Evolutionary conservation across 495 filamentous ascomycete species (phyloP), one percentile per base, ranked within the genome.

Genomic region (Bacidia rubella): DNA sequence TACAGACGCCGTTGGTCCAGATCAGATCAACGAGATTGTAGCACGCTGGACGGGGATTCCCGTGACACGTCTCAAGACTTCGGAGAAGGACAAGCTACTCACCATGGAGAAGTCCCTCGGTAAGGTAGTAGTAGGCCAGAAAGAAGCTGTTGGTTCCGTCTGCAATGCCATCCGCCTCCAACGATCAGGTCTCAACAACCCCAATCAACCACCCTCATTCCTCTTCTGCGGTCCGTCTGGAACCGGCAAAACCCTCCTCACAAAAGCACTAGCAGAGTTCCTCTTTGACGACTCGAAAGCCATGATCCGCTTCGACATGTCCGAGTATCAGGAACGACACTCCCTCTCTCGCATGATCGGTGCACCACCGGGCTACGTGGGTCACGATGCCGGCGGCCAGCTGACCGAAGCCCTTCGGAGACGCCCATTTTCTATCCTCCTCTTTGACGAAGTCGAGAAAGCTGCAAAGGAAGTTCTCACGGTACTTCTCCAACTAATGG

Each of bases 301-400:
- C 17, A 98, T 98, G 92, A 94, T 98, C 62, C 86, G 92, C 15
- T 90, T 98, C 72, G 92, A 98, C 68, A 98, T 98, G 92, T 97
- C 92, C 7, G 92, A 98, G 65, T 98, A 98, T 68, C 93, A 97
- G 68, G 92, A 98, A 68, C 85, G 90, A 10, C 92, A 98, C 68
- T 87, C 90, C 1, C 80, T 98, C 22, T 93, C 86, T 61, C 83
- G 92, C 54, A 95, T 98, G 85, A 98, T 98, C 59, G 92, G 92
- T 62, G 90, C 92, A 9, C 92, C 92, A 12, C 92, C 92, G 7
- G 92, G 92, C 58, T 98, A 98, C 60, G 88, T 98, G 53, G 92
- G 92, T 23, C 88, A 98, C 64, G 92, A 98, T 58, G 81, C 92
- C 25, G 92, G 92, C 57, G 92, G 92, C 35, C 92, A 98, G 62